Conservation (phyloP, 2,329 filamentous ascomycete genomes). For the Hirsutella minnesotensis region DNA sequence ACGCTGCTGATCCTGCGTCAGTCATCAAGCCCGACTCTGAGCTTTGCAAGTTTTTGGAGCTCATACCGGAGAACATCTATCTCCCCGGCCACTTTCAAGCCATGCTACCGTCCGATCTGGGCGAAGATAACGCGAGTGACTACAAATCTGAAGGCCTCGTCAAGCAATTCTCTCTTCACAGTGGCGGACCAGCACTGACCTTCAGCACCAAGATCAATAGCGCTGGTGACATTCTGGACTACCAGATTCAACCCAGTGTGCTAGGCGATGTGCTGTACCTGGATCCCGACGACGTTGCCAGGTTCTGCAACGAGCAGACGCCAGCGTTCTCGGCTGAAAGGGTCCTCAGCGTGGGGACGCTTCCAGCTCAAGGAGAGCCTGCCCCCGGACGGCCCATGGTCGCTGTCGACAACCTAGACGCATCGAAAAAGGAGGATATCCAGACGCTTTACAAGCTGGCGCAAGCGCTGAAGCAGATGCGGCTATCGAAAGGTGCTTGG, state of each 20-base stretch:
- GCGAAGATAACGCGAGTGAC: conserved; percentile 15
- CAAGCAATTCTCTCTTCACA: conserved; percentile 41
- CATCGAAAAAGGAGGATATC: conserved; percentile 32
- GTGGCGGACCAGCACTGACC: conserved; percentile 41
- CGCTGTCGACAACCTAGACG: conserved; percentile 27
- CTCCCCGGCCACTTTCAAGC: conserved; percentile 43
- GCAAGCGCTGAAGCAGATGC: conserved; percentile 27
- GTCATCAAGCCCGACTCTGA: conserved; percentile 47
- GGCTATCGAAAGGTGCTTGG: conserved; percentile 35
- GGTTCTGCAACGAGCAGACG: conserved; percentile 25
- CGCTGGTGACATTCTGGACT: conserved; percentile 39
- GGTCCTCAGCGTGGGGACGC: conserved; percentile 16
- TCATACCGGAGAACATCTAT: conserved; percentile 48
- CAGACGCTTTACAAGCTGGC: conserved; percentile 34
- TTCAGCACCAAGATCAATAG: conserved; percentile 48
- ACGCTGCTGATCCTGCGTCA: conserved; percentile 69
- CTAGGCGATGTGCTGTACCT: conserved; percentile 46
- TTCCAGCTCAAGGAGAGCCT: conserved; percentile 5
- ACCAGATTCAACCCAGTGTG: conserved; percentile 39
- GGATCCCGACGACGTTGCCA: conserved; percentile 37
- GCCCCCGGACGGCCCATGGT: conserved; percentile 30
- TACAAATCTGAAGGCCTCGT: conserved; percentile 27
- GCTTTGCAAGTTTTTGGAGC: conserved; percentile 48
- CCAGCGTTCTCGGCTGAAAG: conserved; percentile 7
- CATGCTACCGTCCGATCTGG: conserved; percentile 39